phyloP scores from a whole-genome alignment of 345 rosid genomes.

The Moringa oleifera region DNA sequence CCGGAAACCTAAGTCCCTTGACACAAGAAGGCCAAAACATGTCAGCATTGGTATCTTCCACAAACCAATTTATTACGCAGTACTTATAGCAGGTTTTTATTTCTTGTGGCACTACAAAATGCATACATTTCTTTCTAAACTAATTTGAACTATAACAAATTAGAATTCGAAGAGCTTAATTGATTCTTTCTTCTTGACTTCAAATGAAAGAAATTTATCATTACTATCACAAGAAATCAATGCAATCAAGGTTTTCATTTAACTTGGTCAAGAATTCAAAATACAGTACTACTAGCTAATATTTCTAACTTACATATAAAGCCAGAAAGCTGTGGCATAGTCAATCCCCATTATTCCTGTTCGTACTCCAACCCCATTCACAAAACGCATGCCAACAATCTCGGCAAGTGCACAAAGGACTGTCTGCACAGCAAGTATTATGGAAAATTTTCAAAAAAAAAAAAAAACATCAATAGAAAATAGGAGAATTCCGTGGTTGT shows the following conservation, averaged over 20 bases:
- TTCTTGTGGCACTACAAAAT: neutral
- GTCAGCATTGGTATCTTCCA: conserved; percentile 7
- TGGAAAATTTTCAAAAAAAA: neutral
- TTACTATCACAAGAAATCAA: neutral
- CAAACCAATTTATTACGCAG: neutral
- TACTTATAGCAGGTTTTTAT: neutral
- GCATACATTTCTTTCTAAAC: neutral
- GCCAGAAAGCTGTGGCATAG: conserved; percentile 74
- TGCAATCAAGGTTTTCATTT: neutral
- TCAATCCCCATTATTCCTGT: conserved; percentile 81
- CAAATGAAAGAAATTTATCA: neutral
- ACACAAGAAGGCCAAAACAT: conserved; percentile 10
- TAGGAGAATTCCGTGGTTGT: neutral
- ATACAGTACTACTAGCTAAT: neutral
- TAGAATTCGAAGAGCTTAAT: no score
- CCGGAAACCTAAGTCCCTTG: conserved; percentile 71
- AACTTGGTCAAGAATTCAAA: neutral
- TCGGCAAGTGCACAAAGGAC: conserved; percentile 82
- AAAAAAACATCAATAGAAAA: conserved; percentile 1
- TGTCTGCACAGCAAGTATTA: conserved; percentile 34
- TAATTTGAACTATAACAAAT: neutral
- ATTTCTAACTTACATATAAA: conserved; percentile 54
- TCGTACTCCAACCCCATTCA: conserved; percentile 50
- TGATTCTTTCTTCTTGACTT: neutral
- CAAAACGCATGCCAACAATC: conserved; percentile 73